Evolutionary conservation across 352 stramenopile genomes (phyloP).

Genomic region (Globisporangium emineosum): DNA sequence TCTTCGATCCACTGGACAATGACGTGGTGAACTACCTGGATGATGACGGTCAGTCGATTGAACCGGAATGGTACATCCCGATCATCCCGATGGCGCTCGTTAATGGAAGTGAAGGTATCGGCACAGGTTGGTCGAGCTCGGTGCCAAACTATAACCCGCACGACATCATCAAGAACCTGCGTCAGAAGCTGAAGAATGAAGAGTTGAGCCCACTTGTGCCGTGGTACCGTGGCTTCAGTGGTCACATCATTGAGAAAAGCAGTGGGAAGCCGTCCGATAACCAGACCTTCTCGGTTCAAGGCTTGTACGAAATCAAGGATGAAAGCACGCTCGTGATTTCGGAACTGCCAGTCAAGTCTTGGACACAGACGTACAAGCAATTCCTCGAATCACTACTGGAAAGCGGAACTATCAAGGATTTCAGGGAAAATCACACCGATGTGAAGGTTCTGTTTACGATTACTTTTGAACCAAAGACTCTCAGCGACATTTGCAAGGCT

Average conservation of each 20-base stretch:
- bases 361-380: constrained; percentile 97
- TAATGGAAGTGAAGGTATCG: constrained; percentile 97
- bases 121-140: constrained; percentile 94
- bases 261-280: constrained; percentile 47
- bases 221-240: constrained; percentile 92
- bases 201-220: constrained; percentile 65
- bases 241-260: constrained; percentile 81
- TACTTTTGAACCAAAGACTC: constrained; percentile 60
- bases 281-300: constrained; percentile 83
- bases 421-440: constrained; percentile 92
- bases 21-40: constrained; percentile 89
- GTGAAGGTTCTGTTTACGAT: constrained; percentile 92
- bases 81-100: constrained; percentile 97
- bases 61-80: constrained; percentile 92
- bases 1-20: constrained; percentile 91
- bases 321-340: constrained; percentile 93
- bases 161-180: constrained; percentile 84
- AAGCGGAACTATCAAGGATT: constrained; percentile 86
- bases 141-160: constrained; percentile 92
- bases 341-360: constrained; percentile 95
- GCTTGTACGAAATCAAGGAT: constrained; percentile 75
- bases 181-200: constrained; percentile 60
- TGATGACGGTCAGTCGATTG: constrained; percentile 91
- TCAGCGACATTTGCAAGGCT: constrained; percentile 67
- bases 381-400: constrained; percentile 91